Evolutionary conservation across 2,329 filamentous ascomycete species (phyloP).

Genomic region (Fusarium xylarioides): DNA sequence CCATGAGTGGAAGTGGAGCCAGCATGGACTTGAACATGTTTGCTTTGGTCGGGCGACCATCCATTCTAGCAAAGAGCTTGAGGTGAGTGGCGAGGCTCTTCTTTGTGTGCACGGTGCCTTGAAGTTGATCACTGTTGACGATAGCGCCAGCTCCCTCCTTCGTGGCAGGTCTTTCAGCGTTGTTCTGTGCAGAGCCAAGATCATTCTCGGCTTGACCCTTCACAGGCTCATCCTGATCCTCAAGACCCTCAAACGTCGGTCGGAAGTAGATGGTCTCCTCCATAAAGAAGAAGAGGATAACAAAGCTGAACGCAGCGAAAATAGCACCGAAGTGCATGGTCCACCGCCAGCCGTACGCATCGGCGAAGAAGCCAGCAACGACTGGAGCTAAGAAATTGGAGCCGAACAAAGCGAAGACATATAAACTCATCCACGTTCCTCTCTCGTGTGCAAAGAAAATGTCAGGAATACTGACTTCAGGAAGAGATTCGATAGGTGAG

Average conservation of each 20-base stretch:
- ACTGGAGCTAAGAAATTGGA: not conserved
- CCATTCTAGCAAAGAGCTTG: not conserved
- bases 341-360: not conserved
- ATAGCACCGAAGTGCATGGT: not conserved
- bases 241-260: not conserved
- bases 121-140: not conserved
- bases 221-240: not conserved
- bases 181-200: not conserved
- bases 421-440: not conserved
- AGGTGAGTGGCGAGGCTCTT: not conserved
- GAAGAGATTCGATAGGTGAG: not conserved
- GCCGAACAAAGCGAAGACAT: not conserved
- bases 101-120: not conserved
- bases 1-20: not conserved
- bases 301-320: not conserved
- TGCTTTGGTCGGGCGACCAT: not conserved
- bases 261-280: not conserved
- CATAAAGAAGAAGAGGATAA: not conserved
- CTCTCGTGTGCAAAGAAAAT: not conserved
- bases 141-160: not conserved
- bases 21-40: not conserved
- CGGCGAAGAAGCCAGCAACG: not conserved
- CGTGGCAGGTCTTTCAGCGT: rapidly evolving
- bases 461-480: not conserved
- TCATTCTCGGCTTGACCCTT: not conserved